Base-by-base conservation (phyloP, 805 yeast genomes). In the Candida wancherniae region DNA sequence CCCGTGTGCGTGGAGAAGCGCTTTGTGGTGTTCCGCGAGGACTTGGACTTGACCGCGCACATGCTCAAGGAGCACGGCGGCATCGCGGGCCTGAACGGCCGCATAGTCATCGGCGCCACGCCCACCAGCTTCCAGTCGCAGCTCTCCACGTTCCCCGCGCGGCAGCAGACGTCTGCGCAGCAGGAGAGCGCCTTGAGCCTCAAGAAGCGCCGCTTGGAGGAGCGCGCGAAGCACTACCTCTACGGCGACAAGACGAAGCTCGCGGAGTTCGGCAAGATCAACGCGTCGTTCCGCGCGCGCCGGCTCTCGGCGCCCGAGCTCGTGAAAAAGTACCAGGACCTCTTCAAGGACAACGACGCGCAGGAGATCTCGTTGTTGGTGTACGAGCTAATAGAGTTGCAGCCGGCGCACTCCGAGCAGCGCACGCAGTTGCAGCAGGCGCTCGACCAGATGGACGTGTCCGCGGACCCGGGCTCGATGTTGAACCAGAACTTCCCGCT, bases 21-120 rank as follows among this genome's bases (percentile, higher is more conserved):
- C 53, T 90, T 92, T 59, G 92, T 92, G 14, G 98, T 90, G 1
- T 92, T 92, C 53, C 73, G 80, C 14, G 90, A 86, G 40, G 92
- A 84, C 31, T 57, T 87, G 33, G 97, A 87, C 45, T 65, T 92
- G 32, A 80, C 83, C 33, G 88, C 94, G 1, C 98, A 92, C 57
- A 80, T 86, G 77, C 58, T 86, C 27, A 74, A 77, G 42, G 90
- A 82, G 45, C 99, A 92, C 56, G 77, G 83, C 3, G 72, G 73
- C 4, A 43, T 80, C 3, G 59, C 69, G 24, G 56, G 57, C 6
- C 77, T 74, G 9, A 63, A 58, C 16, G 67, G 67, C 26, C 57
- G 61, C 27, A 51, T 66, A 9, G 53, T 72, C 4, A 48, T 61
- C 32, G 70, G 73, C 2, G 48, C 60, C 9, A 37, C 57, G 26